These are phyloP conservation scores for Ilyonectria mors-panacis DNA, from an alignment of 2,329 filamentous ascomycete genomes.

Conservation along the genomic window DNA sequence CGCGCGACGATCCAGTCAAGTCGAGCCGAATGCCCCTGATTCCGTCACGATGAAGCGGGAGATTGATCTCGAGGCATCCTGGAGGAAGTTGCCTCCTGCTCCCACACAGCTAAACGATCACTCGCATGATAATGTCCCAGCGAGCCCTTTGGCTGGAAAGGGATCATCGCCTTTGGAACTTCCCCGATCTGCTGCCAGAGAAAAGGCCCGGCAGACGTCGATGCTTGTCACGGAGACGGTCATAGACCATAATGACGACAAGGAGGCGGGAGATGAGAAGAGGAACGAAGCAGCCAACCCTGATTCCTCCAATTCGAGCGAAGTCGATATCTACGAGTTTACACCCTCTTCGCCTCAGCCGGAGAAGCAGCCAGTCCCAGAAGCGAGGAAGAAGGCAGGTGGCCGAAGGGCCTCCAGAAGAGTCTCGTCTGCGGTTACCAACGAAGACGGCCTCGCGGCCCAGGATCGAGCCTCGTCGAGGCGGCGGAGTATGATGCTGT, in stretches of 20 bases:
- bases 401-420: constrained; percentile 56
- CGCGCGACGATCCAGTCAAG: constrained; percentile 58
- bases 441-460: constrained; percentile 52
- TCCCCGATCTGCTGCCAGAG: constrained; percentile 54
- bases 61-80: constrained; percentile 48
- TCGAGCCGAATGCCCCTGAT: constrained; percentile 47
- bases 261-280: constrained; percentile 24
- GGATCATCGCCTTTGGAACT: constrained; percentile 47
- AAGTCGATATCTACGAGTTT: constrained; percentile 70
- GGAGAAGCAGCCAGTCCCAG: constrained; percentile 49
- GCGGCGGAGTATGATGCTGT: constrained; percentile 74
- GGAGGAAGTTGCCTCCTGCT: constrained; percentile 50
- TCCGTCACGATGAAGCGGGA: constrained; percentile 53
- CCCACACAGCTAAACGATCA: constrained; percentile 17
- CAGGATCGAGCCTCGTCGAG: constrained; percentile 56
- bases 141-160: constrained; percentile 62
- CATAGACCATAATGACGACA: constrained; percentile 28
- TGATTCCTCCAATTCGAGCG: constrained; percentile 45
- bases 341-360: constrained; percentile 61
- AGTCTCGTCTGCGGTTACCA: constrained; percentile 56
- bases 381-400: constrained; percentile 42
- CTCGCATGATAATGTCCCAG: constrained; percentile 43
- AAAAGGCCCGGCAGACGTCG: constrained; percentile 60
- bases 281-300: constrained; percentile 36
- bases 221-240: constrained; percentile 39